Conservation (phyloP, 2,329 filamentous ascomycete genomes). For the Sclerotinia subarctica region DNA sequence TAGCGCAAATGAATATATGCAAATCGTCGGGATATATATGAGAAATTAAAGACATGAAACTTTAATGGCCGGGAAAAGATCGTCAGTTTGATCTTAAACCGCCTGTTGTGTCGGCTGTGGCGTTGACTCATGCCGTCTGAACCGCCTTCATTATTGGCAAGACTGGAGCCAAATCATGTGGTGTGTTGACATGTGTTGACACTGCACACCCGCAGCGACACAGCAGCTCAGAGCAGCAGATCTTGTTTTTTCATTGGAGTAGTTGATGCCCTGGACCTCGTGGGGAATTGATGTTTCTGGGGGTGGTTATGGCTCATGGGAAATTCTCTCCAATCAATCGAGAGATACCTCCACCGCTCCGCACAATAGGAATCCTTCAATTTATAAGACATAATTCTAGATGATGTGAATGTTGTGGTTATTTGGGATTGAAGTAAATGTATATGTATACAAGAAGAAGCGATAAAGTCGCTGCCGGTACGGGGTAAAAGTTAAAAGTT, state of each 20-base stretch:
- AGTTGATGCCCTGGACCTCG: neutral
- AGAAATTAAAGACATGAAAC: neutral
- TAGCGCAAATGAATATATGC: neutral
- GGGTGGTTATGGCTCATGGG: neutral
- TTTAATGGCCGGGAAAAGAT: neutral
- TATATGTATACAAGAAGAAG: neutral
- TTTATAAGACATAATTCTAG: neutral
- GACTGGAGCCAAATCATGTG: slow-evolving; percentile 8
- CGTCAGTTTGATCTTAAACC: slow-evolving; percentile 1
- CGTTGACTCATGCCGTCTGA: neutral
- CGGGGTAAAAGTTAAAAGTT: slow-evolving; percentile 9
- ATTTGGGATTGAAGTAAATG: neutral
- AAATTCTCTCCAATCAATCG: neutral
- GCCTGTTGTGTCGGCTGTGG: neutral
- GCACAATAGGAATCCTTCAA: neutral
- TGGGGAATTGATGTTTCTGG: neutral
- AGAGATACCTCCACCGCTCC: neutral
- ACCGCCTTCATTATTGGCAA: neutral
- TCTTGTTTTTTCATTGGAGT: neutral
- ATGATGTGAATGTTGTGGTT: slow-evolving; percentile 1
- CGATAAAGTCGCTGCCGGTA: neutral
- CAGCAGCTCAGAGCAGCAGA: neutral
- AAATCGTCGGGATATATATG: neutral
- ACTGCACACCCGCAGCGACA: slow-evolving; percentile 1
- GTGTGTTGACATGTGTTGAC: slow-evolving; percentile 7